Evolutionary conservation across 2,329 filamentous ascomycete genomes (phyloP).

Genomic region (Claviceps cyperi): DNA sequence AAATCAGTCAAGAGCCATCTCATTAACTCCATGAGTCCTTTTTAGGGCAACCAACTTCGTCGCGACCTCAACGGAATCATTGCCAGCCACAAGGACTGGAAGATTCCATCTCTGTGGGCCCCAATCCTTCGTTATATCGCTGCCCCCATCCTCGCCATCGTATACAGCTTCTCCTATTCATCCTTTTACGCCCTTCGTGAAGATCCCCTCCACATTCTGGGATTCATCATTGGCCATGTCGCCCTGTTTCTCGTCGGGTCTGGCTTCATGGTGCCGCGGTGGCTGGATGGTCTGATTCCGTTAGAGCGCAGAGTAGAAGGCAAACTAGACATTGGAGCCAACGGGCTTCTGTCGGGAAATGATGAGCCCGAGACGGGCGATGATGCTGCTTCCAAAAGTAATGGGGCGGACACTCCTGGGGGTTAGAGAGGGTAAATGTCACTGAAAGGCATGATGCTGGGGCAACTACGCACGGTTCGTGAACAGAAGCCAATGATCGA

Average conservation of each 20-base stretch:
- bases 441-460: no score
- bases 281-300: slow-evolving; percentile 39
- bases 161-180: slow-evolving; percentile 37
- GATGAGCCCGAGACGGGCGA: background rate
- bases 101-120: slow-evolving; percentile 36
- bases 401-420: no score
- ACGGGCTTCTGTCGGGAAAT: background rate
- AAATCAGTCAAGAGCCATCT: background rate
- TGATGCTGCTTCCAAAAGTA: background rate
- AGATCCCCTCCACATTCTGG: slow-evolving; percentile 35
- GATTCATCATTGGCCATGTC: slow-evolving; percentile 32
- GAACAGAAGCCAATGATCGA: no score
- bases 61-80: slow-evolving; percentile 40
- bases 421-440: no score
- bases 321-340: slow-evolving; percentile 15
- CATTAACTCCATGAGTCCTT: background rate
- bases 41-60: slow-evolving; percentile 39
- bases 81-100: slow-evolving; percentile 36
- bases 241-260: slow-evolving; percentile 30
- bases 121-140: slow-evolving; percentile 34
- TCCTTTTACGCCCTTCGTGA: slow-evolving; percentile 31
- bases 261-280: slow-evolving; percentile 37
- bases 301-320: slow-evolving; percentile 30
- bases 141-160: slow-evolving; percentile 33
- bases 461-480: no score